Conservation (phyloP, 2,329 filamentous ascomycete species). For the Epichloe gansuensis region DNA sequence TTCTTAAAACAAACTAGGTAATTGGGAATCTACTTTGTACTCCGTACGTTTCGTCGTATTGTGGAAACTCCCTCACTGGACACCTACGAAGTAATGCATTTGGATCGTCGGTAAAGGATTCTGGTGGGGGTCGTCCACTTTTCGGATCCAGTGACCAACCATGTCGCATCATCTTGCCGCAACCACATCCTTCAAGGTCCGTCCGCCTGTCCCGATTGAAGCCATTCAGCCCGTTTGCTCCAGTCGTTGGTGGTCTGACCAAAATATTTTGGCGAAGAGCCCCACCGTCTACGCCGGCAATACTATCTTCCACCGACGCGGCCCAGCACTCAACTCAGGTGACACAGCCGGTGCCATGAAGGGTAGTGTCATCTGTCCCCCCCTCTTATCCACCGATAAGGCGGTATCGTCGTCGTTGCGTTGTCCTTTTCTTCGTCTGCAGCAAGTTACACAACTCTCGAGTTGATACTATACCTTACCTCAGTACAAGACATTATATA, state of each 20-base stretch:
- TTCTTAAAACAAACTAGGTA: background rate
- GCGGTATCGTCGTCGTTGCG: conserved; percentile 7
- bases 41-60: background rate
- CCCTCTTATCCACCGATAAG: conserved; percentile 4
- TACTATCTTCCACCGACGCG: conserved; percentile 16
- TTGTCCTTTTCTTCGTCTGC: conserved; percentile 10
- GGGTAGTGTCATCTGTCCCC: background rate
- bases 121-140: conserved; percentile 4
- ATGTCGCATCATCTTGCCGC: background rate
- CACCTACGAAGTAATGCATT: background rate
- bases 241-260: background rate
- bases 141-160: conserved; percentile 2
- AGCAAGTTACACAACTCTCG: background rate
- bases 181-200: conserved; percentile 5
- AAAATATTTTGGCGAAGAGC: conserved; percentile 8
- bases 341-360: conserved; percentile 9
- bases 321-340: conserved; percentile 13
- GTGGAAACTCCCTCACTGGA: too few species aligned
- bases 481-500: background rate
- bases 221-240: background rate
- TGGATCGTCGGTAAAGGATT: background rate
- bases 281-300: conserved; percentile 17
- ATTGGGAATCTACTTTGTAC: too few species aligned
- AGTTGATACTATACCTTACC: background rate
- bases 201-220: conserved; percentile 1